Conservation (phyloP, 345 rosid genomes). For the Citrus reticulata region DNA sequence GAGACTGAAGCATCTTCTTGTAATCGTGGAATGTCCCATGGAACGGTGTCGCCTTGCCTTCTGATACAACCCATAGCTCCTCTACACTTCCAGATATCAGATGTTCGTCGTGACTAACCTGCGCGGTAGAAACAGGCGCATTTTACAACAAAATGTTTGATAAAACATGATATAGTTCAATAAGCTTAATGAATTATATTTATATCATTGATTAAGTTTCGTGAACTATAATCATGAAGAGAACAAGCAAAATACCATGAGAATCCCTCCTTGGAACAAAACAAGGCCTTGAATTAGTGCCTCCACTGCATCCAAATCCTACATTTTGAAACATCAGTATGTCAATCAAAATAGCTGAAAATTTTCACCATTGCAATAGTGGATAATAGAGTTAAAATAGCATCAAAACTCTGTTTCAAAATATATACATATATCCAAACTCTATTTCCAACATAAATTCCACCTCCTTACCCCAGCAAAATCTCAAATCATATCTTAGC, state of each 20-base stretch:
- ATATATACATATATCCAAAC: neutral
- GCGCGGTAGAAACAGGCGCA: constrained; percentile 7
- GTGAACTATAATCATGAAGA: neutral
- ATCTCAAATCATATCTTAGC: neutral
- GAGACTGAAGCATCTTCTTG: constrained; percentile 77
- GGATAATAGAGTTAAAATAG: neutral
- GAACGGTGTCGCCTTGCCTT: constrained; percentile 78
- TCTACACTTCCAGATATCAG: constrained; percentile 96
- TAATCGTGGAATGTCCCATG: constrained; percentile 84
- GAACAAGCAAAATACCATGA: constrained; percentile 57
- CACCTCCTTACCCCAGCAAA: neutral
- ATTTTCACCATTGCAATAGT: neutral
- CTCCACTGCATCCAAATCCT: constrained; percentile 99
- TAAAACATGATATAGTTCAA: neutral
- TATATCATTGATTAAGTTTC: neutral
- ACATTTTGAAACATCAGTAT: constrained; percentile 17
- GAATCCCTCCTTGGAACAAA: constrained; percentile 93
- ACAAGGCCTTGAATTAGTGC: constrained; percentile 98
- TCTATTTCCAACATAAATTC: neutral
- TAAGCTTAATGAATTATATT: neutral
- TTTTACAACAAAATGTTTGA: neutral
- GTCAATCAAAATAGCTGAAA: neutral
- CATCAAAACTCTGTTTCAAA: neutral
- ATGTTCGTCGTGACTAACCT: constrained; percentile 99
- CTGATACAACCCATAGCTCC: constrained; percentile 87